phyloP scores from a whole-genome alignment of 2,329 filamentous ascomycete species.

The Clarireedia hainanense region DNA sequence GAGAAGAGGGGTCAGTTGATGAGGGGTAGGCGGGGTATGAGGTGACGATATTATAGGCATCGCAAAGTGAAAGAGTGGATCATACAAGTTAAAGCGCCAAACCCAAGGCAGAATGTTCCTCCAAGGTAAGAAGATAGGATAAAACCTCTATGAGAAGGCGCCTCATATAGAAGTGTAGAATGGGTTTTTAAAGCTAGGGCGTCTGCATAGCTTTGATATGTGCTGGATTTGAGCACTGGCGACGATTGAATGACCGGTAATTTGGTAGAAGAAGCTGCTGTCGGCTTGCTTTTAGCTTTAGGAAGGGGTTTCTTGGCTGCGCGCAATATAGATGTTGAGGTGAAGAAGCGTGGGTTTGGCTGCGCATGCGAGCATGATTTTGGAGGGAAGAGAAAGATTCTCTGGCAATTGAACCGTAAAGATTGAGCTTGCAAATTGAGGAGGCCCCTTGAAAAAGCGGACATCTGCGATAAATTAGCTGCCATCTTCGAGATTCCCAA shows the following conservation, averaged over 20 bases:
- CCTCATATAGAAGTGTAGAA: constrained; percentile 55
- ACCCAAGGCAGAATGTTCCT: constrained; percentile 44
- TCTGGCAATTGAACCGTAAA: constrained; percentile 9
- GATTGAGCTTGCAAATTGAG: constrained; percentile 18
- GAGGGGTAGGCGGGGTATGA: not conserved
- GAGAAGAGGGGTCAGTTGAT: not conserved
- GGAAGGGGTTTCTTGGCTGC: constrained; percentile 11
- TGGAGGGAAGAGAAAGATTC: constrained; percentile 10
- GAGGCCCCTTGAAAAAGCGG: constrained; percentile 31
- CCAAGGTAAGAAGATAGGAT: constrained; percentile 51
- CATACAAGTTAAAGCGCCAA: constrained; percentile 40
- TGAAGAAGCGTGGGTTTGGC: constrained; percentile 16
- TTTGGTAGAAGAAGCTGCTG: not conserved
- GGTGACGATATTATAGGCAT: not conserved
- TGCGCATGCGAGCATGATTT: constrained; percentile 7
- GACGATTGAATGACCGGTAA: not conserved
- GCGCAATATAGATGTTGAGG: constrained; percentile 15
- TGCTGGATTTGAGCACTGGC: constrained; percentile 6
- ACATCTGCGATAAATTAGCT: constrained; percentile 26
- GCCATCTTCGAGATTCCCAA: not conserved
- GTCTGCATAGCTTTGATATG: constrained; percentile 42
- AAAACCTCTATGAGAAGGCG: constrained; percentile 56
- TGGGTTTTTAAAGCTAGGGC: constrained; percentile 45
- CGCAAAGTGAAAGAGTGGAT: not conserved
- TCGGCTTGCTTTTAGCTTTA: constrained; percentile 2